phyloP scores from a whole-genome alignment of 108 stramenopile species.

The Nitzschia sp. region DNA sequence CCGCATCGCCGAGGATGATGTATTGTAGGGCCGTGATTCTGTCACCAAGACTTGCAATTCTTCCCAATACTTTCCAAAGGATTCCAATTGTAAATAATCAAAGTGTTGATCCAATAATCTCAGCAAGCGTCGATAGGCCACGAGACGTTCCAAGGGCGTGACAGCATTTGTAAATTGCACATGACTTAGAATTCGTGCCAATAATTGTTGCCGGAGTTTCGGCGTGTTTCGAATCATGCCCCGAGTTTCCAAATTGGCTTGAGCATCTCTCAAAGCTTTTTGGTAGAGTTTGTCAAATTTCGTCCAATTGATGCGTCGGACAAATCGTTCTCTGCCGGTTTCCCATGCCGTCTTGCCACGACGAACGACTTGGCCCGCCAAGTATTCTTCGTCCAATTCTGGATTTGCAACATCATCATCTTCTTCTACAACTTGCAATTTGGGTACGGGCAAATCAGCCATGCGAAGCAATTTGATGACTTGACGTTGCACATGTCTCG shows the following conservation, averaged over 20 bases:
- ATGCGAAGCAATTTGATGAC: conserved; percentile 58
- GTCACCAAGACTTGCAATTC: conserved; percentile 57
- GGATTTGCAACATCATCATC: conserved; percentile 14
- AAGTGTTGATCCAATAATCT: conserved; percentile 79
- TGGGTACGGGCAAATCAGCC: conserved; percentile 65
- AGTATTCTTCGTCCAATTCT: conserved; percentile 42
- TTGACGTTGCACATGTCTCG: conserved; percentile 42
- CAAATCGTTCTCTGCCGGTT: conserved; percentile 38
- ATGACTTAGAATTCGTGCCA: conserved; percentile 42
- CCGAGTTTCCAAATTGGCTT: conserved; percentile 43
- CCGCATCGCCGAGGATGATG: conserved; percentile 46
- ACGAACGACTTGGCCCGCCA: conserved; percentile 5
- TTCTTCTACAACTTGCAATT: not conserved
- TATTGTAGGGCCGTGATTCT: conserved; percentile 58
- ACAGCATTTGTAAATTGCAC: conserved; percentile 35
- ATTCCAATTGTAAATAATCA: conserved; percentile 71
- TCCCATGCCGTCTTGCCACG: conserved; percentile 46
- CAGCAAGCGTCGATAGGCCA: conserved; percentile 79
- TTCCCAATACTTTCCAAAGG: conserved; percentile 81
- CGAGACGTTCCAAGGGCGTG: conserved; percentile 50
- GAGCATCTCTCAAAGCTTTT: conserved; percentile 43
- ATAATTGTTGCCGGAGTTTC: conserved; percentile 21
- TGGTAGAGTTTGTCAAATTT: conserved; percentile 40
- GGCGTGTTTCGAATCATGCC: conserved; percentile 39
- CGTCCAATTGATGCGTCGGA: conserved; percentile 41